Conservation (phyloP, 768 basidiomycete species). For the Myochromella boudieri region DNA sequence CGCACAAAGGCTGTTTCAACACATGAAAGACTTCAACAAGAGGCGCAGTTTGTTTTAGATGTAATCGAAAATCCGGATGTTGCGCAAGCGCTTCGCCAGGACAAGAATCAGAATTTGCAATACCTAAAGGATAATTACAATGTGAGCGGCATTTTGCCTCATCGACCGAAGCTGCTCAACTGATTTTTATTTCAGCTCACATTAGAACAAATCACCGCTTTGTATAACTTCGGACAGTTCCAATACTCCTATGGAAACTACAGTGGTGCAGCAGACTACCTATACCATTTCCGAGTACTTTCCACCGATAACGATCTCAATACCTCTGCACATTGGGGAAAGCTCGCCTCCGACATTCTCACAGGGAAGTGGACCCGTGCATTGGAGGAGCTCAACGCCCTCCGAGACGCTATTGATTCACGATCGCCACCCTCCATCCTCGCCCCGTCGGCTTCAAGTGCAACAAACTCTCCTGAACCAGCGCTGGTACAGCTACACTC, state of each 20-base stretch:
- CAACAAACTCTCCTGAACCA: slow-evolving; percentile 51
- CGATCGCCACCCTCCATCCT: slow-evolving; percentile 56
- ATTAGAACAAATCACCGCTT: slow-evolving; percentile 89
- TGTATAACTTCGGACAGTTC: slow-evolving; percentile 98
- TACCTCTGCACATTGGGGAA: slow-evolving; percentile 98
- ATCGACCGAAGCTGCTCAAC: background rate
- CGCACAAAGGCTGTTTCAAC: slow-evolving; percentile 85
- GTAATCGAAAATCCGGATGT: slow-evolving; percentile 98
- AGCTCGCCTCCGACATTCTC: slow-evolving; percentile 94
- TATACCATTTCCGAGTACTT: slow-evolving; percentile 98
- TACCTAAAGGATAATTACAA: slow-evolving; percentile 92
- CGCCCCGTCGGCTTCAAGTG: slow-evolving; percentile 31
- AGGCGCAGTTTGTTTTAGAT: slow-evolving; percentile 90
- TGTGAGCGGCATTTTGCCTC: slow-evolving; percentile 43
- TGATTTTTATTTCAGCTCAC: slow-evolving; percentile 63
- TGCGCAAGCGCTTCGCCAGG: slow-evolving; percentile 89
- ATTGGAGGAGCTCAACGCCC: slow-evolving; percentile 89
- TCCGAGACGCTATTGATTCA: slow-evolving; percentile 91
- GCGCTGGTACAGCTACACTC: slow-evolving; percentile 88
- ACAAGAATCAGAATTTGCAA: slow-evolving; percentile 95
- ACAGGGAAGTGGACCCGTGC: slow-evolving; percentile 95
- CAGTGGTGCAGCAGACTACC: slow-evolving; percentile 93
- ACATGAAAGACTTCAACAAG: slow-evolving; percentile 81
- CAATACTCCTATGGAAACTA: slow-evolving; percentile 99
- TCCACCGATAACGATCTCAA: slow-evolving; percentile 92